Conservation (phyloP, 73 alveolate genomes). For the Stentor coeruleus region DNA sequence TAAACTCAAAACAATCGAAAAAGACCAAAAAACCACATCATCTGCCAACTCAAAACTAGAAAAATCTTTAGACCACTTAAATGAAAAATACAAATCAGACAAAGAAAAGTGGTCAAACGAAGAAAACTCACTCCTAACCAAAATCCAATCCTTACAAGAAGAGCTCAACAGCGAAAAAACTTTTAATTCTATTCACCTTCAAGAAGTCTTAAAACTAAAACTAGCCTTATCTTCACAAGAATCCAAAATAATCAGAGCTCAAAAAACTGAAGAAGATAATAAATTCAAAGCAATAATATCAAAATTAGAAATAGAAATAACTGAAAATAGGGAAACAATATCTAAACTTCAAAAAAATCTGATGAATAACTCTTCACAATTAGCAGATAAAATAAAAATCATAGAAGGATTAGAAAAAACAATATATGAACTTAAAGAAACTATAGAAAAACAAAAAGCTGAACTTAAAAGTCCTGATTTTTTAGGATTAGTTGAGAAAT, state of each 20-base stretch:
- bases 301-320: neutral
- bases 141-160: neutral
- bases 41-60: neutral
- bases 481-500: neutral
- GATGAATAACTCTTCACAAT: too few relatives aligned
- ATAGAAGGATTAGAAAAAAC: neutral
- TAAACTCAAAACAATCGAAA: neutral
- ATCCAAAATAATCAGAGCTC: neutral
- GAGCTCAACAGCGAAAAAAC: neutral
- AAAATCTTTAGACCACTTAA: neutral
- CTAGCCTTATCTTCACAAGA: neutral
- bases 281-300: neutral
- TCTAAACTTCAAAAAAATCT: neutral
- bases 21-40: neutral
- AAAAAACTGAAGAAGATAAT: neutral
- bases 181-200: neutral
- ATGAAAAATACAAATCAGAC: neutral
- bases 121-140: neutral
- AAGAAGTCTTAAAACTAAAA: slow-evolving; percentile 1
- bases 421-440: neutral
- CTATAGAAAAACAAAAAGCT: neutral
- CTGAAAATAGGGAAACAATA: neutral
- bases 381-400: too few relatives aligned
- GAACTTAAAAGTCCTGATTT: neutral
- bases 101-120: neutral